phyloP scores from a whole-genome alignment of 441 rosid species.

The Populus hybrid region DNA sequence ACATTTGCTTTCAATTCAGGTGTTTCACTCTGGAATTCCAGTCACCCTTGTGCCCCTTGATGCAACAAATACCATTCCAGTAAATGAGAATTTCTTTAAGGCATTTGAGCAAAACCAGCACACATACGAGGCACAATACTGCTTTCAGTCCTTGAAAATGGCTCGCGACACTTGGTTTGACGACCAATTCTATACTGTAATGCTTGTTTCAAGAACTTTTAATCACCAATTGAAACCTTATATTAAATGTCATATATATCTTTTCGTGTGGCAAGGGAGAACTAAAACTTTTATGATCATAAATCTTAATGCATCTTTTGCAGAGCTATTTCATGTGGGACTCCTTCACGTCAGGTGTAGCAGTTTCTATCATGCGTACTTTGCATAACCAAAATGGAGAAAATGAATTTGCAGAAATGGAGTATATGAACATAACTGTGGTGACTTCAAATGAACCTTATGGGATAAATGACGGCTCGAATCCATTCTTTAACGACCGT shows the following conservation, averaged over 20 bases:
- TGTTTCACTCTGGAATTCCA: slow-evolving; percentile 82
- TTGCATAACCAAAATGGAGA: slow-evolving; percentile 29
- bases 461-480: slow-evolving; percentile 61
- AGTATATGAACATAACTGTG: slow-evolving; percentile 68
- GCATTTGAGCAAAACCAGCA: slow-evolving; percentile 52
- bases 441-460: slow-evolving; percentile 76
- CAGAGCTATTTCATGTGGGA: slow-evolving; percentile 91
- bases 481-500: slow-evolving; percentile 55
- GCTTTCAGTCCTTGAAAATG: slow-evolving; percentile 69
- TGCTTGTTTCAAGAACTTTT: neutral
- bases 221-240: neutral
- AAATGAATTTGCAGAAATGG: slow-evolving; percentile 79
- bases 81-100: slow-evolving; percentile 47
- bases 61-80: slow-evolving; percentile 85
- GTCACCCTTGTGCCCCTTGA: slow-evolving; percentile 81
- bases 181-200: slow-evolving; percentile 53
- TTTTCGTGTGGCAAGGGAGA: neutral
- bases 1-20: slow-evolving; percentile 35
- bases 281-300: neutral
- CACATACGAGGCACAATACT: slow-evolving; percentile 78
- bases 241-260: neutral
- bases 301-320: slow-evolving; percentile 3
- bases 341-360: slow-evolving; percentile 69
- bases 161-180: slow-evolving; percentile 66
- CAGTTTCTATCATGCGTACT: slow-evolving; percentile 59